These are phyloP conservation scores for Capronia americana DNA, from an alignment of 2,329 filamentous ascomycete species.

Conservation along the genomic window DNA sequence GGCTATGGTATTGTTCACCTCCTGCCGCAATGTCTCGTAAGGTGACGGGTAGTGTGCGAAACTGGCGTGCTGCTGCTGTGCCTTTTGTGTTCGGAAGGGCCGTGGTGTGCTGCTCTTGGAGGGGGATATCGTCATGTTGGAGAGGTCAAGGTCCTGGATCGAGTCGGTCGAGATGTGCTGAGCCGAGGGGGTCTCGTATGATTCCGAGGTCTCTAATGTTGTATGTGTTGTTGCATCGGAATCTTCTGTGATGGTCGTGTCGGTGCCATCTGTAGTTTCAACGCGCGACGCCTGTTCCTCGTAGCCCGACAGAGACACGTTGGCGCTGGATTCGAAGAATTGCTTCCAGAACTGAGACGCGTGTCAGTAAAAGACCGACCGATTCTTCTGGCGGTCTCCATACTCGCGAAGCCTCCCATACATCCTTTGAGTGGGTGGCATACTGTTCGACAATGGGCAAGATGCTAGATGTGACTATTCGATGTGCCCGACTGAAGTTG, in stretches of 20 bases:
- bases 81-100: conserved; percentile 44
- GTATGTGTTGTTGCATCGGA: conserved; percentile 61
- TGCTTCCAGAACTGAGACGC: conserved; percentile 93
- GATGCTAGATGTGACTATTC: conserved; percentile 93
- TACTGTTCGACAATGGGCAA: conserved; percentile 94
- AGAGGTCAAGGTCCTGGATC: conserved; percentile 55
- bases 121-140: conserved; percentile 50
- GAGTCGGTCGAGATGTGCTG: conserved; percentile 42
- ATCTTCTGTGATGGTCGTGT: conserved; percentile 61
- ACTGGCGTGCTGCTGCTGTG: conserved; percentile 40
- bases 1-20: conserved; percentile 60
- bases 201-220: conserved; percentile 50
- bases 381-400: not conserved
- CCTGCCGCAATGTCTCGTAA: conserved; percentile 74
- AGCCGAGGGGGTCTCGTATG: conserved; percentile 51
- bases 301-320: conserved; percentile 94
- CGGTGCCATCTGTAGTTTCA: conserved; percentile 63
- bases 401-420: conserved; percentile 97
- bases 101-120: conserved; percentile 59
- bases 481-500: conserved; percentile 96
- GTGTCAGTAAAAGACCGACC: not conserved
- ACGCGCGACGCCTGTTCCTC: conserved; percentile 71
- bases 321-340: conserved; percentile 98
- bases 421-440: conserved; percentile 86
- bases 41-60: conserved; percentile 75